These are phyloP conservation scores for Neolentinus lepideus DNA, from an alignment of 1,284 basidiomycete species.

Conservation along the genomic window DNA sequence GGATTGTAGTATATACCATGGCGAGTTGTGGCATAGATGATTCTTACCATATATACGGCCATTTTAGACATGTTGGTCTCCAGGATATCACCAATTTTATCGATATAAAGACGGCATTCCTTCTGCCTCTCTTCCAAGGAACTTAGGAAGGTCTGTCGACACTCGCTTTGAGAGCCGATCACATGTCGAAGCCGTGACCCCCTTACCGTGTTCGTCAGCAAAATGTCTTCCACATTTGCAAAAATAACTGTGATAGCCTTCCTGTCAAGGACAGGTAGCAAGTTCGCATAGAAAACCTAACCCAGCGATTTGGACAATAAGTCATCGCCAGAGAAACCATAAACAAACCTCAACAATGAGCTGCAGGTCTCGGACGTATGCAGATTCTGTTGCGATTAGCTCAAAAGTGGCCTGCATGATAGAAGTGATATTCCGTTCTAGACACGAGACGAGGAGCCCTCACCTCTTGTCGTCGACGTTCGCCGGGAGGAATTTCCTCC, in stretches of 20 bases:
- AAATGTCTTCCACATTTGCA: constrained; percentile 88
- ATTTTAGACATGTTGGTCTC: constrained; percentile 70
- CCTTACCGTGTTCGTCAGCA: constrained; percentile 78
- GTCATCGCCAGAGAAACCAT: not conserved
- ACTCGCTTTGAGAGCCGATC: constrained; percentile 9
- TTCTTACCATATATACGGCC: constrained; percentile 67
- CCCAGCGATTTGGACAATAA: not conserved
- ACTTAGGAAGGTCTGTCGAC: constrained; percentile 65
- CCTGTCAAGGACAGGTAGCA: constrained; percentile 68
- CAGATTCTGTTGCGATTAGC: constrained; percentile 80
- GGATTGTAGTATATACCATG: not conserved
- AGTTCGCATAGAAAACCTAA: constrained; percentile 76
- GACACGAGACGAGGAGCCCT: constrained; percentile 7
- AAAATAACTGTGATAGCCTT: constrained; percentile 84
- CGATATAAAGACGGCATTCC: constrained; percentile 84
- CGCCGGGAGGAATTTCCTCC: constrained; percentile 65
- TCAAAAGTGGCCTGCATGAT: constrained; percentile 74
- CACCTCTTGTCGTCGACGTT: constrained; percentile 86
- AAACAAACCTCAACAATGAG: constrained; percentile 77
- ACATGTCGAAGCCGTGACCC: constrained; percentile 2
- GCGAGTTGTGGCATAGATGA: too few species aligned
- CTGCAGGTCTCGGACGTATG: constrained; percentile 87
- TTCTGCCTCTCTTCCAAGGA: constrained; percentile 88
- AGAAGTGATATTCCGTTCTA: not conserved
- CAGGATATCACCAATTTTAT: constrained; percentile 83